These are phyloP conservation scores for Prunus yedoensis DNA, from an alignment of 331 rosid species.

Conservation along the genomic window DNA sequence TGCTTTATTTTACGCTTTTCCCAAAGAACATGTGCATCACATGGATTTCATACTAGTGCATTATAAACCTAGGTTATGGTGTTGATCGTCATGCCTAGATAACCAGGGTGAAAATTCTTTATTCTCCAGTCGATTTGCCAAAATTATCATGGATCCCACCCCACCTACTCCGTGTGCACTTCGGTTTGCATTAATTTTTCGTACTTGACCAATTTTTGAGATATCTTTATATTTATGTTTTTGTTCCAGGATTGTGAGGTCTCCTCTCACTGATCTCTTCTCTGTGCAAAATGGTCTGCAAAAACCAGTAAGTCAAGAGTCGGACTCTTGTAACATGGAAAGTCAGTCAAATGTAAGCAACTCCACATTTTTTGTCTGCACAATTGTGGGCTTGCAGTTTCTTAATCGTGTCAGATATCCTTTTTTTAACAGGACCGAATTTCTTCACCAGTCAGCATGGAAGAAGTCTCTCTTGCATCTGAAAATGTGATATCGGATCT, in stretches of 20 bases:
- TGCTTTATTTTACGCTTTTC: background rate
- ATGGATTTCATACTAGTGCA: background rate
- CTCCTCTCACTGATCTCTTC: constrained; percentile 51
- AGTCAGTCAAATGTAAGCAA: constrained; percentile 49
- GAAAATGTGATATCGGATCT: constrained; percentile 44
- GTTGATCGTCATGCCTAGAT: background rate
- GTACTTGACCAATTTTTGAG: background rate
- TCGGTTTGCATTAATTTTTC: background rate
- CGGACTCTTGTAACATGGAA: constrained; percentile 40
- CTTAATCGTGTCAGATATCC: constrained; percentile 1
- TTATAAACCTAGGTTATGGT: background rate
- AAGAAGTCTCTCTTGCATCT: constrained; percentile 38
- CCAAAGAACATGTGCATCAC: background rate
- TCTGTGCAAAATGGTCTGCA: constrained; percentile 41
- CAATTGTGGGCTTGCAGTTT: background rate
- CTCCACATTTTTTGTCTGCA: constrained; percentile 10
- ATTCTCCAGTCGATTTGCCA: background rate
- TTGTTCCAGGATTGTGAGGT: constrained; percentile 65
- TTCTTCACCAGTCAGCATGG: constrained; percentile 32
- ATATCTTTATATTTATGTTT: background rate
- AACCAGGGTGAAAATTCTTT: background rate
- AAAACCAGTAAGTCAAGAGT: constrained; percentile 35
- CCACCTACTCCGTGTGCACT: background rate
- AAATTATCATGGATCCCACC: background rate
- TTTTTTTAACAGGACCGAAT: constrained; percentile 47